Evolutionary conservation across 2,329 filamentous ascomycete genomes (phyloP), one percentile per base, ranked within the genome.

Genomic region (Corynespora cassiicola): DNA sequence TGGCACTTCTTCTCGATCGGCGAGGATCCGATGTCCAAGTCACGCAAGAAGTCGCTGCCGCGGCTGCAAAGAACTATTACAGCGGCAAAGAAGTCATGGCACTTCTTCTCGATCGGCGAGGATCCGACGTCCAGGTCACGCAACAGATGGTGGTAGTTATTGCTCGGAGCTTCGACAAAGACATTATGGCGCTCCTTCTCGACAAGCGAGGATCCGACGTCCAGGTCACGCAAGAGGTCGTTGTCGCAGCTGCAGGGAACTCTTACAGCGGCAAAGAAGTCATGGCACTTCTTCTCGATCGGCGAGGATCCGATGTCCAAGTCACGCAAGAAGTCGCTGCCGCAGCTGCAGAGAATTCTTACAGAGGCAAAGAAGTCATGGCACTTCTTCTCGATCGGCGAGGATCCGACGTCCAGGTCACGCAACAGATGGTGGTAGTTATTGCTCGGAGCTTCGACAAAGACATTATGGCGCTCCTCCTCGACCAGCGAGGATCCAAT

Each of bases 271-370:
- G 42, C 16, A 39, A 36, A 9, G 20, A 45, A 23, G 20, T 45
- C 14, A 42, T 45, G 25, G 23, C 19, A 24, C 28, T 40, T n/a
- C 40, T 47, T 31, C 45, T 49, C 16, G n/a, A n/a, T n/a, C n/a
- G n/a, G n/a, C n/a, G n/a, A n/a, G n/a, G 31, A 43, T n/a, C 31
- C 6, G 25, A 44, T 7, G 22, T 47, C 27, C 1, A 36, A 16
- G 40, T 45, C 12, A 45, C 36, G 18, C 12, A 46, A 27, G 30
- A 39, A 12, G 35, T 42, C 16, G 39, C 39, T 4, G 12, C 28
- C 15, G 34, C 30, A 31, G 38, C 33, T 33, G 34, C 42, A 33
- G 16, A 12, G 12, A 36, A 38, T 27, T n/a, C n/a, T n/a, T 12
- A 34, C 14, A 37, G 12, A 31, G 25, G 33, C 19, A 36, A 47